Conservation (phyloP, 2,329 filamentous ascomycete species). For the Aspergillus pseudoviridinutans region DNA sequence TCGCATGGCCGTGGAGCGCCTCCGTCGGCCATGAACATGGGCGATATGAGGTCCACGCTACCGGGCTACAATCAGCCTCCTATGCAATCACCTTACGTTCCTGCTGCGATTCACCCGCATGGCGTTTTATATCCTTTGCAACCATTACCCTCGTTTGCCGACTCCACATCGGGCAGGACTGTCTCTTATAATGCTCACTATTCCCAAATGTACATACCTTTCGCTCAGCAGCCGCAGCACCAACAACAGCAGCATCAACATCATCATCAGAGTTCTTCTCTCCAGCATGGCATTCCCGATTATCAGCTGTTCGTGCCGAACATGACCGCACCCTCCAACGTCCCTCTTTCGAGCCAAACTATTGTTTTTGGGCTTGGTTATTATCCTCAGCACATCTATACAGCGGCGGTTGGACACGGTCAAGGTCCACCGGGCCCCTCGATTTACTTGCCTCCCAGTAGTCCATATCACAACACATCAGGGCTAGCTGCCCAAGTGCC, state of each 20-base stretch:
- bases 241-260: slow-evolving; percentile 1
- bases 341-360: slow-evolving; percentile 15
- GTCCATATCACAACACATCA: slow-evolving; percentile 4
- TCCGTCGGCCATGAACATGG: slow-evolving; percentile 25
- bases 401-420: slow-evolving; percentile 16
- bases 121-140: slow-evolving; percentile 29
- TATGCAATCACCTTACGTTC: slow-evolving; percentile 25
- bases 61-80: slow-evolving; percentile 25
- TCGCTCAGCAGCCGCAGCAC: slow-evolving; percentile 24
- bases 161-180: slow-evolving; percentile 9
- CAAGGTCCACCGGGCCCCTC: slow-evolving; percentile 4
- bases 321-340: slow-evolving; percentile 15
- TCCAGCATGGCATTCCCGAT: slow-evolving; percentile 13
- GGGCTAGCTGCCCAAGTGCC: not conserved
- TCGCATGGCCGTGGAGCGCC: slow-evolving; percentile 18
- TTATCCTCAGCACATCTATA: slow-evolving; percentile 23
- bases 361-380: slow-evolving; percentile 22
- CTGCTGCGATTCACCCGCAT: slow-evolving; percentile 18
- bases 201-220: slow-evolving; percentile 24
- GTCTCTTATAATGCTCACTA: slow-evolving; percentile 24
- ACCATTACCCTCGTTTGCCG: slow-evolving; percentile 22
- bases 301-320: slow-evolving; percentile 21
- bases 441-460: slow-evolving; percentile 5
- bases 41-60: slow-evolving; percentile 26
- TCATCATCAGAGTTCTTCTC: slow-evolving; percentile 4